Base-by-base conservation (phyloP, 768 basidiomycete genomes). In the Mycena maculata region DNA sequence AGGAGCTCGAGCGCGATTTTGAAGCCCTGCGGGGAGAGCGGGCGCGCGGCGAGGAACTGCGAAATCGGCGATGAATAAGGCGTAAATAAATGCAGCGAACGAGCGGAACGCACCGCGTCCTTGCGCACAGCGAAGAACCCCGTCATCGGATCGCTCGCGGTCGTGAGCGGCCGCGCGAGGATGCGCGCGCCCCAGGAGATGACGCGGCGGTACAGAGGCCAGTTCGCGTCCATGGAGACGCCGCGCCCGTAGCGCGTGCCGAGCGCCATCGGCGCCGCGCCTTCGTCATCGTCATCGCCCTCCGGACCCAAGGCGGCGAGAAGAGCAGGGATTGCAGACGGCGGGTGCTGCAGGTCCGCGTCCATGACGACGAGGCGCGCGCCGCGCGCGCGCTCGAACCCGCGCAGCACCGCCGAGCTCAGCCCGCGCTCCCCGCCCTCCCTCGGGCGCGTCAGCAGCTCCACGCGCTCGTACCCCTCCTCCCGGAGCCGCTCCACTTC, bases 1-100 rank as follows among this genome's bases (percentile, higher is more conserved):
- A 66, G 42, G 39, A 66, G 58, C 41, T 66, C 65, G 31, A 66
- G 42, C 23, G 50, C 65, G 65, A 66, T 66, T 48, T 66, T 66
- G 65, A 66, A 66, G 39, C 65, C 65, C 8, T 39, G 25, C 22
- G 65, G 57, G 58, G 30, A 53, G 33, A 66, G 22, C 23, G 49
- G 50, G 8, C 28, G 25, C 20, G 58, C 31, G 27, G 33, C 30
- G 6, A 20, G 3, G 44, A 36, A 66, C 63, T 61, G 49, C 20
- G 4, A 13, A 9, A 23, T 25, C 20, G 22, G 22, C 9, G 23
- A 41, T 36, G 33, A 36, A 7, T 13, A 36, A 6, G 33, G 13
- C 33, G 33, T 36, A 7, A 36, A 13, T 36, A 36, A 2, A n/a
- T 33, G 44, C 12, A 31, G 18, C 10, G 39, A 27, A 58, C 31